Conservation (phyloP, 176 grass and related monocot species). For the Bonia amplexicaulis region DNA sequence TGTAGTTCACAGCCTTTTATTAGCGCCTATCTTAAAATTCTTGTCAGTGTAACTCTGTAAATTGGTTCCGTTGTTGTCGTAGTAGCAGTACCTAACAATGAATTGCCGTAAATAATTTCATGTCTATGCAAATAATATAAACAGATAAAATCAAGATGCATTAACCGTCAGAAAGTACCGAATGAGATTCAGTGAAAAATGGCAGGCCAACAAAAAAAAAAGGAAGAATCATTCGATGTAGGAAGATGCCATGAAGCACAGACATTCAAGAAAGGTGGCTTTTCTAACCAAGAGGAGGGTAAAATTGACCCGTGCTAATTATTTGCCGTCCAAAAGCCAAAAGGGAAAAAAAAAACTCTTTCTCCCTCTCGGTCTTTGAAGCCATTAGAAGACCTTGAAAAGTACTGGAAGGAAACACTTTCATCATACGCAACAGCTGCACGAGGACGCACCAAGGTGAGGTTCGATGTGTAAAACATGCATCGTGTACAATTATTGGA, state of each 20-base stretch:
- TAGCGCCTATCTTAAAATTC: not conserved
- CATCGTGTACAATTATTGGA: conserved; percentile 28
- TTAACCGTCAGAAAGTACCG: not conserved
- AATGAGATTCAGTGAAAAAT: not conserved
- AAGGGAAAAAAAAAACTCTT: not conserved
- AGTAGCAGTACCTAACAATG: not conserved
- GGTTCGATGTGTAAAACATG: conserved; percentile 16
- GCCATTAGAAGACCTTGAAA: not conserved
- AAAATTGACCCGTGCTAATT: not conserved
- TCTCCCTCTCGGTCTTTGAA: not conserved
- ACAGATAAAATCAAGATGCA: not conserved
- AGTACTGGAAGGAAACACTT: not conserved
- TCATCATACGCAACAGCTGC: not conserved
- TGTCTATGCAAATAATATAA: not conserved
- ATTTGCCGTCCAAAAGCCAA: not conserved
- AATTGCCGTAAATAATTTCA: not conserved
- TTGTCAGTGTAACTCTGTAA: not conserved
- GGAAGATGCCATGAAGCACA: not conserved
- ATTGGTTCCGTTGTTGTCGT: not conserved
- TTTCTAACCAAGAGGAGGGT: not conserved
- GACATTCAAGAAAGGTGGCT: conserved; percentile 14
- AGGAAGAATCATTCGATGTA: not conserved
- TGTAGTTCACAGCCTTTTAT: not conserved
- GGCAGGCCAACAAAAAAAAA: not conserved
- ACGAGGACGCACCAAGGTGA: not conserved